phyloP scores from a whole-genome alignment of 768 basidiomycete species.

The Agrocybe praecox region DNA sequence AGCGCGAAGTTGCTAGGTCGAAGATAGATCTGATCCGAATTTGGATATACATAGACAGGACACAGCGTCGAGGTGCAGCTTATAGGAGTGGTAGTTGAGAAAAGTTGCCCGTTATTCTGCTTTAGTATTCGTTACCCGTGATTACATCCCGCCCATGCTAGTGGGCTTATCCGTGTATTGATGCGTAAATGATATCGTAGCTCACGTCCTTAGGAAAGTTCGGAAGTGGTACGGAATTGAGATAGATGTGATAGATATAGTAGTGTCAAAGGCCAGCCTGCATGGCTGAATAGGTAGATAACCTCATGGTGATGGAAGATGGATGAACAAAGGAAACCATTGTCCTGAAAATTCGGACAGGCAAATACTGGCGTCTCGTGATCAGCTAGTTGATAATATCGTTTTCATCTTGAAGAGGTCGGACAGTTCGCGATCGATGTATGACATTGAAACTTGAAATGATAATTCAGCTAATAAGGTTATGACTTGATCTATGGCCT shows the following conservation, averaged over 20 bases:
- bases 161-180: not conserved
- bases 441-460: no score
- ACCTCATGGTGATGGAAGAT: not conserved
- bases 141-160: slow-evolving; percentile 7
- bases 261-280: not conserved
- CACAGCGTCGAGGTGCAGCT: not conserved
- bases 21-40: slow-evolving; percentile 4
- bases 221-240: not conserved
- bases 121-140: slow-evolving; percentile 9
- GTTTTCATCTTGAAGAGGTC: no score
- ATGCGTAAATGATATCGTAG: not conserved
- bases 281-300: not conserved
- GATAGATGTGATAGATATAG: not conserved
- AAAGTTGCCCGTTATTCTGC: slow-evolving; percentile 17
- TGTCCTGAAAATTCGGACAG: not conserved
- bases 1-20: not conserved
- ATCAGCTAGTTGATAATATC: no score
- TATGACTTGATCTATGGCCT: no score
- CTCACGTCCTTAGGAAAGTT: not conserved
- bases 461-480: no score
- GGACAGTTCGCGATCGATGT: no score
- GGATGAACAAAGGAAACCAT: not conserved
- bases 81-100: slow-evolving; percentile 3
- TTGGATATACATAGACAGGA: not conserved
- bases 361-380: not conserved